Conservation (phyloP, 768 basidiomycete genomes). For the Termitomyces sp. region DNA sequence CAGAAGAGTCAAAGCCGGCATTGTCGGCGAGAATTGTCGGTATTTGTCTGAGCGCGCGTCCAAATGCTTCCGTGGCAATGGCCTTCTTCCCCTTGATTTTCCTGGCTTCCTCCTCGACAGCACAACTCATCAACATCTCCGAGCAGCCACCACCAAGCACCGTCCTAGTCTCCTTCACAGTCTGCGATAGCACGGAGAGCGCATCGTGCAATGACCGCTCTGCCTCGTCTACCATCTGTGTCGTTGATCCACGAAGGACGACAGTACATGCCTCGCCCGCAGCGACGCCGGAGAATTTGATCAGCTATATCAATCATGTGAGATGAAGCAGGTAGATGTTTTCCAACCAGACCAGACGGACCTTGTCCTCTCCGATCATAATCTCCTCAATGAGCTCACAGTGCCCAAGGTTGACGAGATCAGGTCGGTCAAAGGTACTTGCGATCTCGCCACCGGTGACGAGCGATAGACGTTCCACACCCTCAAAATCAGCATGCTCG, state of each 20-base stretch:
- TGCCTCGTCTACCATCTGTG: constrained; percentile 99
- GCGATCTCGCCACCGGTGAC: constrained; percentile 98
- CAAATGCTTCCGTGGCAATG: constrained; percentile 90
- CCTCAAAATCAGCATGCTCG: constrained; percentile 98
- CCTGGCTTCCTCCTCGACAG: constrained; percentile 84
- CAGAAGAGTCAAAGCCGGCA: constrained; percentile 96
- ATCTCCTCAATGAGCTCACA: constrained; percentile 98
- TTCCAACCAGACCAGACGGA: constrained; percentile 22
- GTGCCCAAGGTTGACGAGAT: constrained; percentile 85
- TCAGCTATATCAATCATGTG: constrained; percentile 60
- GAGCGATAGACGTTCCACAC: constrained; percentile 90
- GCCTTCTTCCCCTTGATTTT: constrained; percentile 92
- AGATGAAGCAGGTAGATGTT: neutral
- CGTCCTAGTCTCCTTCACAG: constrained; percentile 92
- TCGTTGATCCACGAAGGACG: constrained; percentile 93
- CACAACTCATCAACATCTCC: constrained; percentile 97
- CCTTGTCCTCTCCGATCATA: constrained; percentile 99
- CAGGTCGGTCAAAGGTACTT: constrained; percentile 89
- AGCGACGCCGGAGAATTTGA: constrained; percentile 99
- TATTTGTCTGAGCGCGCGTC: constrained; percentile 85
- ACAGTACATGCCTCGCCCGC: constrained; percentile 98
- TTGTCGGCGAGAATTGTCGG: constrained; percentile 97
- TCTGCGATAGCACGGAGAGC: constrained; percentile 94
- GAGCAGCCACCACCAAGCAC: constrained; percentile 96
- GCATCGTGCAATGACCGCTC: constrained; percentile 98